Evolutionary conservation across 2,329 filamentous ascomycete genomes (phyloP).

Genomic region (Ophiostoma tasmaniense): DNA sequence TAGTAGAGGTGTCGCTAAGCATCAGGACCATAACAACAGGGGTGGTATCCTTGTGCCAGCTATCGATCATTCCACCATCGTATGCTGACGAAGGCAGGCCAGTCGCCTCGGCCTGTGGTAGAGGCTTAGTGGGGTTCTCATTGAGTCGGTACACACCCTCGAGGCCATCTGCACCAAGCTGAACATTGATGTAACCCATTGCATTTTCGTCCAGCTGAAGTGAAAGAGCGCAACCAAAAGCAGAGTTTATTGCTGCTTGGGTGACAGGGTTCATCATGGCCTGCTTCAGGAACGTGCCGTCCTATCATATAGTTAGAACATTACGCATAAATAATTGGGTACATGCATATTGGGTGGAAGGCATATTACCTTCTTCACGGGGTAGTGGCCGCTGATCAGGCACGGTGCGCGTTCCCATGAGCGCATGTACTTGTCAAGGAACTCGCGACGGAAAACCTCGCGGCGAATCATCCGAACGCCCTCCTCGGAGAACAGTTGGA

Average conservation of each 20-base stretch:
- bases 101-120: not conserved
- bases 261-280: conserved; percentile 8
- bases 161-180: conserved; percentile 17
- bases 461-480: conserved; percentile 19
- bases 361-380: conserved; percentile 3
- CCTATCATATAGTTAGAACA: not conserved
- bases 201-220: conserved; percentile 17
- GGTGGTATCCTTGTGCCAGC: conserved; percentile 19
- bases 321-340: not conserved
- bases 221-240: not conserved
- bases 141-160: conserved; percentile 16
- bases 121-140: conserved; percentile 12
- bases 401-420: conserved; percentile 19
- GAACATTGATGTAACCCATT: conserved; percentile 20
- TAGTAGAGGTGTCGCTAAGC: conserved; percentile 19
- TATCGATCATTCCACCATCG: conserved; percentile 11
- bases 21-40: conserved; percentile 17
- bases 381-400: conserved; percentile 18
- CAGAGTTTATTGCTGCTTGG: conserved; percentile 2
- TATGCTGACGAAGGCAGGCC: not conserved
- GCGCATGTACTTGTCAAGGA: conserved; percentile 19
- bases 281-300: conserved; percentile 5
- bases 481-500: conserved; percentile 19
- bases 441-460: conserved; percentile 18
- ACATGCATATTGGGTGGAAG: not conserved